Conservation (phyloP, 2,329 filamentous ascomycete genomes). For the Chrysoporthe deuterocubensis region DNA sequence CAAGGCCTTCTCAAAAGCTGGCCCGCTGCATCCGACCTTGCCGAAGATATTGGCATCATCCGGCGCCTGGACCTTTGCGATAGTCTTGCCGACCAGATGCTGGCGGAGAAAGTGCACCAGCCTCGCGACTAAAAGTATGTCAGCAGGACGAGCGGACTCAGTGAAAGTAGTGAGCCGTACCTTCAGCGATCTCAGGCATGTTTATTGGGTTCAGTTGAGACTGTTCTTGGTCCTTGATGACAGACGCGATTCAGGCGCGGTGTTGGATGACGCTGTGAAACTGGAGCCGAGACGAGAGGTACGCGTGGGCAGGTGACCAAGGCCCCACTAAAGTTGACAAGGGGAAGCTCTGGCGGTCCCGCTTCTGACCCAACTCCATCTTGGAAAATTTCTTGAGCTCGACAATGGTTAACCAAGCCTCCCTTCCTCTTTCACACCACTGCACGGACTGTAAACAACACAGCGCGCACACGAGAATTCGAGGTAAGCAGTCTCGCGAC, state of each 20-base stretch:
- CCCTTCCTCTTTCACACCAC: constrained; percentile 19
- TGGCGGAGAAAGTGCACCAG: constrained; percentile 84
- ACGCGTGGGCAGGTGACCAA: constrained; percentile 18
- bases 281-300: not conserved
- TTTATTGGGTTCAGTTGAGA: not conserved
- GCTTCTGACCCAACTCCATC: constrained; percentile 15
- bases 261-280: constrained; percentile 16
- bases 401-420: not conserved
- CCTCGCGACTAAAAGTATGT: constrained; percentile 66
- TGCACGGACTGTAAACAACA: constrained; percentile 28
- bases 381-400: constrained; percentile 17
- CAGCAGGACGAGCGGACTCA: constrained; percentile 15
- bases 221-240: not conserved
- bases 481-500: constrained; percentile 26
- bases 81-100: constrained; percentile 81
- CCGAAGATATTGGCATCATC: constrained; percentile 88
- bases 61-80: constrained; percentile 70
- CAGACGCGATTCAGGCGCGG: constrained; percentile 22
- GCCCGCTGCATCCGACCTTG: constrained; percentile 81
- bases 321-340: constrained; percentile 6
- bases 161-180: constrained; percentile 37
- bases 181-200: constrained; percentile 69
- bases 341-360: constrained; percentile 14
- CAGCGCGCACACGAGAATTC: constrained; percentile 17
- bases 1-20: constrained; percentile 74